Base-by-base conservation (phyloP, 179 eudicot species). In the Silene vulgaris region DNA sequence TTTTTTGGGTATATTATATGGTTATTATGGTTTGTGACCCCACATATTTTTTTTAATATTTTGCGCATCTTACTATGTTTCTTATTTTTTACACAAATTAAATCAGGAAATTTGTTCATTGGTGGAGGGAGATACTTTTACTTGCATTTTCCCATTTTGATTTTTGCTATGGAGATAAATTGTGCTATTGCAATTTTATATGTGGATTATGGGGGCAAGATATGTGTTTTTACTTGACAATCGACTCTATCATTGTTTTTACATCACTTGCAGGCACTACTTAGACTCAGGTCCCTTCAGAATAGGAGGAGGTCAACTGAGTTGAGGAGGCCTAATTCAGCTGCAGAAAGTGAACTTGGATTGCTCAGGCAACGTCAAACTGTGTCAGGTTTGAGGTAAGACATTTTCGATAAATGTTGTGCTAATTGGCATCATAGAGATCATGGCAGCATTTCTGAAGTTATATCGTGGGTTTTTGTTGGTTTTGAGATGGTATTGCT, bases 321-420 rank as follows among this genome's bases (percentile, higher is more conserved):
- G 71, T 83, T 79, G 12, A 80, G 85, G 75, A 88, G 86, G 68
- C 85, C 86, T 29, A 73, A 81, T 73, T 85, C 94, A 66, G 62
- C 74, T 64, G 88, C 92, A 62, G 92, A 86, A 77, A 87, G 86
- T 85, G 98, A 93, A 81, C 76, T 93, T 78, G 96, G 97, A 43
- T 81, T 90, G 73, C 81, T 94, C 76, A 88, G 91, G 84, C 89
- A 89, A 80, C 86, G 86, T n/a, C 93, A 83, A 43, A 83, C 94
- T n/a, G 98, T 94, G 48, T 81, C 97, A 40, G 89, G 84, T 79
- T 83, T 91, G 80, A 91, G 97, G 97, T 92, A 84, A 75, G 2
- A 35, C 2, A 74, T 29, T 17, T n/a, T 45, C 23, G 14, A 35
- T 37, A 12, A 40, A 56, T 20, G 8, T 57, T 17, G 4, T 23